These are phyloP conservation scores for Podospora pseudopauciseta DNA, from an alignment of 495 filamentous ascomycete species.

Conservation along the genomic window DNA sequence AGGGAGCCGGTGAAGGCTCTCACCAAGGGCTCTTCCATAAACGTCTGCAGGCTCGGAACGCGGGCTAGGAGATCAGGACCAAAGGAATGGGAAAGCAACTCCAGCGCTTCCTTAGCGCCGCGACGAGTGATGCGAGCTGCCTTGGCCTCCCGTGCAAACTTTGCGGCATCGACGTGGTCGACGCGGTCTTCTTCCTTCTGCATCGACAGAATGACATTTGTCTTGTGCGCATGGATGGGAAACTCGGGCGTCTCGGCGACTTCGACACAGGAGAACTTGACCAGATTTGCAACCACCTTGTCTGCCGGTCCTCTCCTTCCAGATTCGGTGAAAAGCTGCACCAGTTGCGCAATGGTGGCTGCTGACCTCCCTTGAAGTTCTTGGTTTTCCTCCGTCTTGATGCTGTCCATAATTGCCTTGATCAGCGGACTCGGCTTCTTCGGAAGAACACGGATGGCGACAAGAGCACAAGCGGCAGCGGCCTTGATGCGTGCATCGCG, in stretches of 20 bases:
- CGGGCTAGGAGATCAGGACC: constrained; percentile 69
- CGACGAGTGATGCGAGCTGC: constrained; percentile 83
- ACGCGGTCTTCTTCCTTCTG: constrained; percentile 95
- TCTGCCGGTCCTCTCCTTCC: constrained; percentile 78
- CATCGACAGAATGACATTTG: constrained; percentile 78
- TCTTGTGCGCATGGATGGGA: constrained; percentile 66
- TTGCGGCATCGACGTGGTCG: constrained; percentile 83
- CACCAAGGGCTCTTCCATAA: constrained; percentile 77
- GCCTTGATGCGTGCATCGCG: constrained; percentile 84
- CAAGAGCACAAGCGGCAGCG: constrained; percentile 79
- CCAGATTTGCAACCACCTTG: constrained; percentile 88
- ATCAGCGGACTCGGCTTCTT: constrained; percentile 89
- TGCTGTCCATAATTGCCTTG: constrained; percentile 95
- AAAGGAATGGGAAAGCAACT: constrained; percentile 77
- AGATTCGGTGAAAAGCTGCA: constrained; percentile 75
- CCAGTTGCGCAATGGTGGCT: constrained; percentile 71
- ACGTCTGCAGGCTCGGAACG: constrained; percentile 70
- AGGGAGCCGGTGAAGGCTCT: constrained; percentile 71
- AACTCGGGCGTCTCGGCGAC: constrained; percentile 97
- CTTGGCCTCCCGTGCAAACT: constrained; percentile 80
- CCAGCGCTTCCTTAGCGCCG: constrained; percentile 90
- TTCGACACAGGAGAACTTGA: constrained; percentile 95
- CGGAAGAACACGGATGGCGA: constrained; percentile 78
- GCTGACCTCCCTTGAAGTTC: constrained; percentile 89
- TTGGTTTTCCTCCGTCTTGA: constrained; percentile 89